phyloP scores from a whole-genome alignment of 805 yeast species.

The Tetrapisispora namnaoensis region DNA sequence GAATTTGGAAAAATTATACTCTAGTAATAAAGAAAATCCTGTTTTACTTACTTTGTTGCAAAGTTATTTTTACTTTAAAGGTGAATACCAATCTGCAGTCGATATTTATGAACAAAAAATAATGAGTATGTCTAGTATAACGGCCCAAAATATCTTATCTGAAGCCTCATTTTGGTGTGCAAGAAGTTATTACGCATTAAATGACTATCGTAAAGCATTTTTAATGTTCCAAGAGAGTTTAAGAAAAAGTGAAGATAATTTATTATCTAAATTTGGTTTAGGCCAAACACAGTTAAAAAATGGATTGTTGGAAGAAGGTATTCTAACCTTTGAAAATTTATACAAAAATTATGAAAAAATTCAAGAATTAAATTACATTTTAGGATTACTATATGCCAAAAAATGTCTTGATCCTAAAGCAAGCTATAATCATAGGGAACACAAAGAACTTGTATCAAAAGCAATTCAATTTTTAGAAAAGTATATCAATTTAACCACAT shows the following conservation, averaged over 20 bases:
- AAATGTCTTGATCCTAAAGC: slow-evolving; percentile 27
- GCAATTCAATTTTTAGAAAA: slow-evolving; percentile 61
- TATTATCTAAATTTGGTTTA: slow-evolving; percentile 68
- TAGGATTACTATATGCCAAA: slow-evolving; percentile 66
- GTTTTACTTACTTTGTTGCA: slow-evolving; percentile 59
- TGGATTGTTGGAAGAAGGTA: slow-evolving; percentile 71
- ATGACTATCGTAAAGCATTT: slow-evolving; percentile 62
- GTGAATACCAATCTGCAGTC: slow-evolving; percentile 48
- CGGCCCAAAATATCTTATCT: slow-evolving; percentile 34
- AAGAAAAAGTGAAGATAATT: slow-evolving; percentile 51
- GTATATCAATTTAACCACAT: slow-evolving; percentile 54
- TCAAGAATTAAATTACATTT: slow-evolving; percentile 61
- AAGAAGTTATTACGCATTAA: slow-evolving; percentile 53
- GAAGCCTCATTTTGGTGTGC: slow-evolving; percentile 82
- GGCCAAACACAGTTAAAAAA: slow-evolving; percentile 78
- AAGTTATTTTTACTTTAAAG: slow-evolving; percentile 61
- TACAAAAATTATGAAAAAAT: slow-evolving; percentile 57
- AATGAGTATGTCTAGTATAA: slow-evolving; percentile 28
- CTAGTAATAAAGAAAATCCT: slow-evolving; percentile 41
- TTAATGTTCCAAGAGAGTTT: slow-evolving; percentile 62
- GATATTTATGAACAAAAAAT: slow-evolving; percentile 45
- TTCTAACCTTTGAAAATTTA: slow-evolving; percentile 70
- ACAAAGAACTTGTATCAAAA: slow-evolving; percentile 29
- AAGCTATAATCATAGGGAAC: slow-evolving; percentile 10
- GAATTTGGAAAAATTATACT: slow-evolving; percentile 31